These are phyloP conservation scores for Starmera dryadoides DNA, from an alignment of 805 yeast species.

Conservation along the genomic window DNA sequence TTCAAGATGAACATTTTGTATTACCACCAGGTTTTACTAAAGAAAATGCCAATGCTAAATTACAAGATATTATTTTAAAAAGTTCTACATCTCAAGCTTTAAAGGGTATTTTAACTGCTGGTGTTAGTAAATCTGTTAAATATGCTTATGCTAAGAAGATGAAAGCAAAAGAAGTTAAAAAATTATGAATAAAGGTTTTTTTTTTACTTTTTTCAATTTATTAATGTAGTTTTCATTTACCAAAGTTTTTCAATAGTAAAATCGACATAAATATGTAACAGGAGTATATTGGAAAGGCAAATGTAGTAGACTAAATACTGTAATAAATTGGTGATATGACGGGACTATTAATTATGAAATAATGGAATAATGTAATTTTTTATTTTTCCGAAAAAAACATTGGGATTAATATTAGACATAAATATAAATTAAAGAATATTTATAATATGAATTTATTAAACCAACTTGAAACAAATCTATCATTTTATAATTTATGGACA, in stretches of 20 bases:
- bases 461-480: constrained; percentile 16
- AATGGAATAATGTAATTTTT: too few relatives aligned
- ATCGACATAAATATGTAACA: too few relatives aligned
- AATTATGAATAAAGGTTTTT: too few relatives aligned
- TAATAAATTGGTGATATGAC: too few relatives aligned
- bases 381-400: too few relatives aligned
- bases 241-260: too few relatives aligned
- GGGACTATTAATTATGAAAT: too few relatives aligned
- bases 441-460: too few relatives aligned
- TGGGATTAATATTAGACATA: too few relatives aligned
- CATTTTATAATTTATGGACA: constrained; percentile 17
- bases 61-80: constrained; percentile 50
- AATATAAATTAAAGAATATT: too few relatives aligned
- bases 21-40: constrained; percentile 32
- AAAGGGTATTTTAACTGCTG: constrained; percentile 88
- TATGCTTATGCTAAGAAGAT: constrained; percentile 70
- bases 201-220: not conserved
- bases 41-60: constrained; percentile 26
- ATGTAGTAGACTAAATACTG: too few relatives aligned
- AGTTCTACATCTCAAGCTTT: constrained; percentile 73
- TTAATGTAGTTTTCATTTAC: not conserved
- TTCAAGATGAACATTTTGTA: constrained; percentile 22
- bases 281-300: too few relatives aligned
- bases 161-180: constrained; percentile 24
- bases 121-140: constrained; percentile 56